A percentile compares a stretch with the other conserved stretches of the same genome.
phyloP scores from a whole-genome alignment of 2,329 filamentous ascomycete species.

The Hymenoscyphus fructigenus region DNA sequence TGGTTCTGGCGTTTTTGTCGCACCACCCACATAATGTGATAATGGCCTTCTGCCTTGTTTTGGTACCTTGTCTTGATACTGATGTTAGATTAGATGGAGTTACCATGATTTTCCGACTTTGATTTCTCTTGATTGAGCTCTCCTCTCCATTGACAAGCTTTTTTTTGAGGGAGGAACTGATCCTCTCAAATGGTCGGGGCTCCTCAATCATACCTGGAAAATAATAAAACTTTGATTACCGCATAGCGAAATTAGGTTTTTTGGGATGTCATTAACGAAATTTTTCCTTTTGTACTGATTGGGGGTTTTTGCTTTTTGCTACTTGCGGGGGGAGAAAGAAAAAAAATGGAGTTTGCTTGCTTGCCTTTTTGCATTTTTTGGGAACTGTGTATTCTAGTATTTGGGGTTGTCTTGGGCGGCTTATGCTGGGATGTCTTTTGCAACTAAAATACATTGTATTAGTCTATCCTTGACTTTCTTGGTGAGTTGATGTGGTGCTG shows the following conservation, averaged over 20 bases:
- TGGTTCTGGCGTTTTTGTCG: slow-evolving; percentile 22
- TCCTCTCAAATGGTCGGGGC: too few relatives aligned
- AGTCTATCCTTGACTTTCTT: too few relatives aligned
- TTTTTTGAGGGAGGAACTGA: not conserved
- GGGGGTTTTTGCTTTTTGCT: not conserved
- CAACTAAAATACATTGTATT: too few relatives aligned
- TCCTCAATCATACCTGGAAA: too few relatives aligned
- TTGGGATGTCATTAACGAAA: not conserved
- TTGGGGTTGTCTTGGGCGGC: not conserved
- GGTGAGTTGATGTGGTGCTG: too few relatives aligned
- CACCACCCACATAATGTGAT: slow-evolving; percentile 3
- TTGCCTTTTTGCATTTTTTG: not conserved
- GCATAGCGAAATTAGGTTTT: not conserved
- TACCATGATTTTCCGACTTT: not conserved
- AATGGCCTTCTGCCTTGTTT: not conserved
- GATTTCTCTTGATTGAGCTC: not conserved
- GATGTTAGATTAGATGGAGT: slow-evolving; percentile 1
- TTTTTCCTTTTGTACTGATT: not conserved
- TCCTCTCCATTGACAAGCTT: not conserved
- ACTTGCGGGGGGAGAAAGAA: not conserved
- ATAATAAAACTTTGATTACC: not conserved
- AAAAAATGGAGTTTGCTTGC: not conserved
- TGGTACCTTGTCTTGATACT: not conserved
- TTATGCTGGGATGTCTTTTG: too few relatives aligned
- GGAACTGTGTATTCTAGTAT: slow-evolving; percentile 1